These are phyloP conservation scores for Penicillium olsonii DNA, from an alignment of 2,329 filamentous ascomycete genomes.

Conservation along the genomic window DNA sequence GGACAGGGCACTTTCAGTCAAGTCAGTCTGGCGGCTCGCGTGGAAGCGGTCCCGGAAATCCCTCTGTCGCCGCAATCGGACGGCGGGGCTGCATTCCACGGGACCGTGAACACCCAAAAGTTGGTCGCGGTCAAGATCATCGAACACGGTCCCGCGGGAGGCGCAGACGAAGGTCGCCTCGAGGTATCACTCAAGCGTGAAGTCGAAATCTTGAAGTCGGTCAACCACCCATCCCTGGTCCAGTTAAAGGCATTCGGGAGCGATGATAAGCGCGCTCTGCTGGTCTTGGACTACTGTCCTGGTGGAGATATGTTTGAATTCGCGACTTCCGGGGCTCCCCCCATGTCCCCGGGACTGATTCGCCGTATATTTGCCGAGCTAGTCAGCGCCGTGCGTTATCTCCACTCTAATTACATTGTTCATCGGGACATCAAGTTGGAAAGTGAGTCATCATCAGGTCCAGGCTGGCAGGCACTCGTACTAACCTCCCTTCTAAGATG, in stretches of 20 bases:
- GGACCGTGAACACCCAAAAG: conserved; percentile 64
- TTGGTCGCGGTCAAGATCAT: conserved; percentile 94
- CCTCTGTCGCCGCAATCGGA: conserved; percentile 17
- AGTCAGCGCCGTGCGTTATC: conserved; percentile 79
- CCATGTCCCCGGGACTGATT: conserved; percentile 69
- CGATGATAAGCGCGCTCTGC: conserved; percentile 75
- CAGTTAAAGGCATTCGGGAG: conserved; percentile 90
- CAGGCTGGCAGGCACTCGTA: conserved; percentile 4
- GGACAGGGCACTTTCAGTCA: conserved; percentile 95
- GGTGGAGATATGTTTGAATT: conserved; percentile 95
- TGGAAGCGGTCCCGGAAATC: conserved; percentile 55
- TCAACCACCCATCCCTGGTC: conserved; percentile 86
- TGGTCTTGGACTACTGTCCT: conserved; percentile 88
- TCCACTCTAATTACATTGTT: conserved; percentile 83
- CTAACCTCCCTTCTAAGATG: conserved; percentile 60
- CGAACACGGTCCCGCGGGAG: conserved; percentile 89
- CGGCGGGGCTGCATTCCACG: conserved; percentile 13
- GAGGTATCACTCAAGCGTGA: conserved; percentile 94
- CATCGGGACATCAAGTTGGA: conserved; percentile 98
- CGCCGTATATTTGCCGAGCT: conserved; percentile 88
- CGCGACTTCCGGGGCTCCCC: conserved; percentile 69
- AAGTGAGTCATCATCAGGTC: conserved; percentile 61
- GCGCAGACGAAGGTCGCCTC: conserved; percentile 87
- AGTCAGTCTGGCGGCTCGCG: conserved; percentile 85
- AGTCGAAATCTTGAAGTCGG: conserved; percentile 85